Percentiles rank a stretch among this genome's conserved stretches.
Conservation (phyloP, 768 basidiomycete genomes). For the Atractiella rhizophila region DNA sequence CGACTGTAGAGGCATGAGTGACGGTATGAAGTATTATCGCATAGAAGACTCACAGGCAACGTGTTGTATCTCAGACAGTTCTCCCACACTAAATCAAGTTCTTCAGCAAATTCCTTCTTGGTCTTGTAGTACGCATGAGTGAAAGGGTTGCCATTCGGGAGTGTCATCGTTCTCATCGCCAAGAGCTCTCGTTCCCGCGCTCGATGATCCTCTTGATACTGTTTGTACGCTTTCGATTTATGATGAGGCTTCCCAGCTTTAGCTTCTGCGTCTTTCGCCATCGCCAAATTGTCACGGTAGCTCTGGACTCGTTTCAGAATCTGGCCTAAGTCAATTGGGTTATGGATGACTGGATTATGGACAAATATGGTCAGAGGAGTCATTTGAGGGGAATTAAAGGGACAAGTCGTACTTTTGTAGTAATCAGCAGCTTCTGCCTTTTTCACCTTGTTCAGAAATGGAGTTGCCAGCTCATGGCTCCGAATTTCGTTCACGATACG, state of each 20-base stretch:
- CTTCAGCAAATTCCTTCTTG: conserved; percentile 76
- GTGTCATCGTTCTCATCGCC: too few species aligned
- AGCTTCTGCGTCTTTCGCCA: conserved; percentile 84
- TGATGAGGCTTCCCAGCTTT: too few species aligned
- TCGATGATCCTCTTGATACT: too few species aligned
- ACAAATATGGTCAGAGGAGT: conserved; percentile 25
- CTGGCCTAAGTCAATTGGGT: conserved; percentile 85
- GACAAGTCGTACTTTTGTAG: conserved; percentile 41
- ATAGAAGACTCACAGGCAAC: conserved; percentile 40
- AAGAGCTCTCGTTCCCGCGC: too few species aligned
- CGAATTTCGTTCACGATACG: conserved; percentile 64
- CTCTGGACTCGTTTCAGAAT: conserved; percentile 78
- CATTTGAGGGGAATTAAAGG: neutral
- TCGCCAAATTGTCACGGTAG: conserved; percentile 62
- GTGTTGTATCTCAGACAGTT: conserved; percentile 87
- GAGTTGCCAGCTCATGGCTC: conserved; percentile 64
- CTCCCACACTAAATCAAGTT: conserved; percentile 87
- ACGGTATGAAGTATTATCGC: neutral
- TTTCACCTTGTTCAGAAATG: conserved; percentile 79
- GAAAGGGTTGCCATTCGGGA: too few species aligned
- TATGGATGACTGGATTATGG: conserved; percentile 53
- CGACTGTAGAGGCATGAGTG: conserved; percentile 27
- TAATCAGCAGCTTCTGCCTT: conserved; percentile 81
- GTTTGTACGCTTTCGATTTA: too few species aligned
- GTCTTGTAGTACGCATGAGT: too few species aligned